Percentiles rank a stretch among this genome's conserved stretches.
Conservation (phyloP, 805 yeast species). For the Schwanniomyces yamadae region DNA sequence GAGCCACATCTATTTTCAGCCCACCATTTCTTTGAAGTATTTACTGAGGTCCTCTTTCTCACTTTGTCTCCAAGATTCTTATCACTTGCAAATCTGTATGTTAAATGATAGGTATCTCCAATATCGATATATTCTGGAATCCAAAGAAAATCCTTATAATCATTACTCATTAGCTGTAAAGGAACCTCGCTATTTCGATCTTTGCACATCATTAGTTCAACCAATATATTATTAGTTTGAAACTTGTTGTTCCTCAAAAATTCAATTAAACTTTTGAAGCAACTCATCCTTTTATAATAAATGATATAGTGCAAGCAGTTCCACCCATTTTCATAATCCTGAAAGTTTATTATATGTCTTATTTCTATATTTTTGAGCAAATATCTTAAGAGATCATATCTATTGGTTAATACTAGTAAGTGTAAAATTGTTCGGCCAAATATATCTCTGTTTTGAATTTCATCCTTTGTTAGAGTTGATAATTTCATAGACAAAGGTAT, state of each 20-base stretch:
- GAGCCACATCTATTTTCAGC: constrained; percentile 51
- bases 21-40: constrained; percentile 39
- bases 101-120: constrained; percentile 27
- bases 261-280: constrained; percentile 45
- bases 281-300: constrained; percentile 52
- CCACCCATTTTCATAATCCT: constrained; percentile 80
- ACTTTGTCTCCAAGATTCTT: background rate
- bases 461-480: constrained; percentile 22
- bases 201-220: constrained; percentile 48
- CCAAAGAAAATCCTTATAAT: constrained; percentile 43
- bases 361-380: constrained; percentile 49
- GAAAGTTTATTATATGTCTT: constrained; percentile 36
- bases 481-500: constrained; percentile 3
- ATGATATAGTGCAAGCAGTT: constrained; percentile 74
- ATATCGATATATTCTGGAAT: constrained; percentile 43
- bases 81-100: constrained; percentile 17
- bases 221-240: constrained; percentile 23
- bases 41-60: background rate
- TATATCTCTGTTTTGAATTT: constrained; percentile 54
- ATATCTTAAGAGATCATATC: constrained; percentile 44
- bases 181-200: constrained; percentile 77
- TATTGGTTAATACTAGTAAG: constrained; percentile 49
- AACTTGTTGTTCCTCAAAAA: constrained; percentile 16
- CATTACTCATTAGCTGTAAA: constrained; percentile 58
- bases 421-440: constrained; percentile 73